Conservation (phyloP, 1,284 basidiomycete genomes). For the Retiboletus flavoniger region DNA sequence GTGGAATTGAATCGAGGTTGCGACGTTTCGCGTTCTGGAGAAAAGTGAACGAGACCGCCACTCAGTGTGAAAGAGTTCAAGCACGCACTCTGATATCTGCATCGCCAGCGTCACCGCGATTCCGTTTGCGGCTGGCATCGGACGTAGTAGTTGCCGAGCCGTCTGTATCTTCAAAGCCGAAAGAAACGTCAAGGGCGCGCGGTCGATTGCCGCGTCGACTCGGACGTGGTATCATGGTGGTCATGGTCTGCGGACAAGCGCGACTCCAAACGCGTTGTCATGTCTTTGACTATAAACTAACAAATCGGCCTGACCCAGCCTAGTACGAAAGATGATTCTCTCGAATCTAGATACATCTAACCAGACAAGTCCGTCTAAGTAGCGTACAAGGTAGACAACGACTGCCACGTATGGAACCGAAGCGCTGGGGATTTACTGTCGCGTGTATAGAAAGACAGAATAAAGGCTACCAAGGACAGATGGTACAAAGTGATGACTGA, state of each 20-base stretch:
- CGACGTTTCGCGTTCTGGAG: conserved; percentile 28
- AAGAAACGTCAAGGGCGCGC: conserved; percentile 37
- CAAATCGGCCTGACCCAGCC: neutral
- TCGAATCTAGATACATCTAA: conserved; percentile 18
- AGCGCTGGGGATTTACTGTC: conserved; percentile 11
- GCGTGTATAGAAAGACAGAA: conserved; percentile 6
- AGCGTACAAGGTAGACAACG: conserved; percentile 8
- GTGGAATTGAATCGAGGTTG: conserved; percentile 25
- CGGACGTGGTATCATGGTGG: conserved; percentile 13
- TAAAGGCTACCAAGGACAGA: conserved; percentile 11
- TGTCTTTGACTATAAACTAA: neutral
- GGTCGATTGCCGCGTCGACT: conserved; percentile 32
- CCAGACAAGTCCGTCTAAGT: conserved; percentile 13
- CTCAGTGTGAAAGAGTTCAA: neutral
- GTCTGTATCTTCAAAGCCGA: conserved; percentile 18
- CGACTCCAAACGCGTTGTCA: too few species aligned
- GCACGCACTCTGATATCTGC: conserved; percentile 21
- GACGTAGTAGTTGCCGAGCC: conserved; percentile 30
- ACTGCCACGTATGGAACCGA: conserved; percentile 3
- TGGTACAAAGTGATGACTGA: conserved; percentile 6
- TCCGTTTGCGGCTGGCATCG: conserved; percentile 31
- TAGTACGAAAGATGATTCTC: conserved; percentile 1
- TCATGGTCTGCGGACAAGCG: neutral
- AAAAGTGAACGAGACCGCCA: neutral
- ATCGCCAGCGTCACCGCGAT: conserved; percentile 14